Percentiles rank a stretch among this genome's conserved stretches.
Conservation (phyloP, 495 filamentous ascomycete genomes). For the Aspergillus panamensis region DNA sequence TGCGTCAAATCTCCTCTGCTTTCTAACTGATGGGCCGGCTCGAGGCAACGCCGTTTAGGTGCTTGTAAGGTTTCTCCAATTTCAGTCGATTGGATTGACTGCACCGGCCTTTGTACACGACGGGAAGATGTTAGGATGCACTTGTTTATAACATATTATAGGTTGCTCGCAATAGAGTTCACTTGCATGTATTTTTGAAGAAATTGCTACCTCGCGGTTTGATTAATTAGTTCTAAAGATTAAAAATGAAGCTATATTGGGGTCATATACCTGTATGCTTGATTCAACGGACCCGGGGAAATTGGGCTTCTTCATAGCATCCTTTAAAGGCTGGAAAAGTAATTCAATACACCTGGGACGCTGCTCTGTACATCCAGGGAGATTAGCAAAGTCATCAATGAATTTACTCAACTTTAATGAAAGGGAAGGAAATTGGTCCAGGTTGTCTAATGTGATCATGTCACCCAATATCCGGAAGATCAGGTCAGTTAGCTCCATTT, state of each 20-base stretch:
- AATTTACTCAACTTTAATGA: conserved; percentile 29
- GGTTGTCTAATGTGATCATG: conserved; percentile 22
- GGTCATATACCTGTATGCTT: conserved; percentile 29
- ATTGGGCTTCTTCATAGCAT: conserved; percentile 21
- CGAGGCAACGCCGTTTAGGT: conserved; percentile 30
- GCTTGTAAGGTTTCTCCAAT: conserved; percentile 18
- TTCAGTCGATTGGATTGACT: conserved; percentile 8
- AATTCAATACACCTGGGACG: conserved; percentile 20
- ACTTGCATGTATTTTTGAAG: conserved; percentile 3
- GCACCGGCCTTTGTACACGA: background rate
- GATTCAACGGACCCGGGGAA: conserved; percentile 20
- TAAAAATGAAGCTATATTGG: background rate
- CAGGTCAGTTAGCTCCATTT: conserved; percentile 26
- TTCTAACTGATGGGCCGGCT: conserved; percentile 2
- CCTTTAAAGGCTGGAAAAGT: conserved; percentile 27
- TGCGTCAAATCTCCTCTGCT: conserved; percentile 15
- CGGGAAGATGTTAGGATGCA: background rate
- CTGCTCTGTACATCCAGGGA: conserved; percentile 11
- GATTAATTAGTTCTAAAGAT: conserved; percentile 20
- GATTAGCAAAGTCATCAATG: conserved; percentile 24
- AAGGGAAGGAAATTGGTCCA: conserved; percentile 21
- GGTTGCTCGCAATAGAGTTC: background rate
- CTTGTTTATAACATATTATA: background rate
- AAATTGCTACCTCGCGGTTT: conserved; percentile 25
- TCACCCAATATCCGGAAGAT: conserved; percentile 33